Evolutionary conservation across 1,284 basidiomycete genomes (phyloP), one percentile per base, ranked within the genome.

Genomic region (Cystobasidiaceae sp.): DNA sequence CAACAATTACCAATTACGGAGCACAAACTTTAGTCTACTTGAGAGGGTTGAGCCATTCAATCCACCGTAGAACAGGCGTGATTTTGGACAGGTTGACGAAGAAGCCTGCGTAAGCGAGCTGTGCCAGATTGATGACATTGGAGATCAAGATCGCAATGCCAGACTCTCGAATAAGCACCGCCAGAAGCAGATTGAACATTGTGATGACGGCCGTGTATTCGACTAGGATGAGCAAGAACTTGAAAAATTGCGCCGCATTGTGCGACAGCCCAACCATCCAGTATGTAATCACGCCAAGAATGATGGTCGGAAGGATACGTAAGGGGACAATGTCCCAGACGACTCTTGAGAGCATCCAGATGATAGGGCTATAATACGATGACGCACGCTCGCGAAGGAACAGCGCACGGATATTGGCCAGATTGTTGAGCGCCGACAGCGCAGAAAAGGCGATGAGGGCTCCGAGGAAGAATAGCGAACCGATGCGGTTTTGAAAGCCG

Each of bases 181-280:
- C 90, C 19, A 94, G 82, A 46, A 93, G 80, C 80, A 93, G 91
- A 77, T 93, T 93, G 75, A 84, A 92, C 49, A 93, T 82, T 0
- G 89, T 90, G 83, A 91, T 89, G 30, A 81, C 84, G 15, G 93
- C 80, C 0, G 86, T 85, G 74, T 86, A 93, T 43, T 89, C 79
- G 25, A 88, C 82, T 11, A 90, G 79, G 62, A 90, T 84, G 69
- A 90, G 82, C 17, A 90, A 78, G 77, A 86, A 90, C 75, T 90
- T 90, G 83, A 90, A 90, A 79, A 86, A 90, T 70, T 84, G 79
- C 0, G 84, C 81, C 0, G 86, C 83, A 37, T 84, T 79, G 13
- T 79, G 80, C 1, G 87, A 82, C 1, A 94, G 82, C 8, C 92
- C 90, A 13, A 90, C 89, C 91, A 94, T 90, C 86, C 89, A 94